Conservation (phyloP, 1,284 basidiomycete species). For the Cryptococcus floricola region DNA sequence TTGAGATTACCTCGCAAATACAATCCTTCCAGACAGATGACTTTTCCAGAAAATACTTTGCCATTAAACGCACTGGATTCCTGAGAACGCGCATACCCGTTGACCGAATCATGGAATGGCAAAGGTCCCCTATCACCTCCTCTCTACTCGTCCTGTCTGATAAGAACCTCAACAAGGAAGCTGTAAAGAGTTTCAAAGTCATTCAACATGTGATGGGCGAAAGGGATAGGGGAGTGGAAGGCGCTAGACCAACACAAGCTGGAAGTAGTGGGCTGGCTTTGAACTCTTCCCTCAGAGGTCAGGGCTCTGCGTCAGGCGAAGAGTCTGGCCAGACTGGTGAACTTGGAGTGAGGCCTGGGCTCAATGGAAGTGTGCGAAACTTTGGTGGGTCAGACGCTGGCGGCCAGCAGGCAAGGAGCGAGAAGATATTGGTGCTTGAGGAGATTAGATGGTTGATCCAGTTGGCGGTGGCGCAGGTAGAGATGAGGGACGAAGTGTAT, state of each 20-base stretch:
- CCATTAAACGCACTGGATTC: constrained; percentile 77
- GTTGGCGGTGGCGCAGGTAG: constrained; percentile 69
- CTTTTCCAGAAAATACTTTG: constrained; percentile 80
- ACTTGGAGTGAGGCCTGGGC: not conserved
- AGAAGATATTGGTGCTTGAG: constrained; percentile 58
- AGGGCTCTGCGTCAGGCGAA: constrained; percentile 11
- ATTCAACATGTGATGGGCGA: constrained; percentile 90
- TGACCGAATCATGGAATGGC: constrained; percentile 82
- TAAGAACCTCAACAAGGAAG: constrained; percentile 58
- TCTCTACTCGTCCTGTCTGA: constrained; percentile 66
- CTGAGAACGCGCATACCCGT: constrained; percentile 67
- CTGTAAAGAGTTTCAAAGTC: constrained; percentile 77
- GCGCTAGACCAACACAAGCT: constrained; percentile 15
- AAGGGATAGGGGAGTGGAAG: constrained; percentile 57
- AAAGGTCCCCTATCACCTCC: constrained; percentile 66
- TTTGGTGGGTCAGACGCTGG: not conserved
- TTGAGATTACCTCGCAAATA: constrained; percentile 73
- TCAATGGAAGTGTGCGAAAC: not conserved
- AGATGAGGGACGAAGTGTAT: constrained; percentile 86
- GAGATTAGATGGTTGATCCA: constrained; percentile 81
- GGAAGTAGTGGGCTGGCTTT: constrained; percentile 6
- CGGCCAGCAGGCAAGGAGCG: constrained; percentile 14
- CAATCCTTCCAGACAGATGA: constrained; percentile 76
- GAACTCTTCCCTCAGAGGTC: constrained; percentile 2
- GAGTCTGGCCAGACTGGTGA: not conserved